Evolutionary conservation across 345 rosid species (phyloP).

Genomic region (Boechera retrofracta): DNA sequence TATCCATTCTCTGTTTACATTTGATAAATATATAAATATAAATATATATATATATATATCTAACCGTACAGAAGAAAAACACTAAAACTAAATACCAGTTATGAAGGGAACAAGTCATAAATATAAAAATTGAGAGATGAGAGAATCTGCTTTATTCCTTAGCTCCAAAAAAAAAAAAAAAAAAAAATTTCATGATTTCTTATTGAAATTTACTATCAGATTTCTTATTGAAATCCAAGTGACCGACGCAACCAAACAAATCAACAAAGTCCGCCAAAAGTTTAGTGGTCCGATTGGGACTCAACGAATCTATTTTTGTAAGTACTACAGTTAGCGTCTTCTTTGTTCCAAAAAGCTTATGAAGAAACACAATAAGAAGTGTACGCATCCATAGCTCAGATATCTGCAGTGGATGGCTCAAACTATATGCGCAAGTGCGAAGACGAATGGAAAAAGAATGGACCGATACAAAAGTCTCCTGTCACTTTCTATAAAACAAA

Average conservation of each 20-base stretch:
- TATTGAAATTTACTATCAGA: not conserved
- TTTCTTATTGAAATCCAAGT: not conserved
- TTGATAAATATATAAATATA: not conserved
- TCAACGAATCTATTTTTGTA: not conserved
- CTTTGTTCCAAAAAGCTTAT: not conserved
- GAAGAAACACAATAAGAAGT: not conserved
- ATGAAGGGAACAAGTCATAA: not conserved
- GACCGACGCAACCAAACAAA: not conserved
- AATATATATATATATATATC: too few relatives aligned
- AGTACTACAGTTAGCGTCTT: not conserved
- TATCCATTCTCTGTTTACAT: not conserved
- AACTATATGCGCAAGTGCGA: not conserved
- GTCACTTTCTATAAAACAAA: not conserved
- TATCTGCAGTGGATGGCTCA: not conserved
- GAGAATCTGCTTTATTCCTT: not conserved
- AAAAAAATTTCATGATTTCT: not conserved
- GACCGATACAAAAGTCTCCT: slow-evolving; percentile 6
- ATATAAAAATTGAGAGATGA: not conserved
- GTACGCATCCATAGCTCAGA: not conserved
- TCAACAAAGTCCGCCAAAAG: not conserved
- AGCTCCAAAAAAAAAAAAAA: not conserved
- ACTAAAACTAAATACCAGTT: not conserved
- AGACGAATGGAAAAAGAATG: not conserved
- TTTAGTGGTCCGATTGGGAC: not conserved
- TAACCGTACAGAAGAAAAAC: not conserved